Percentiles rank a stretch among this genome's conserved stretches.
phyloP scores from a whole-genome alignment of 192 early-diverging fungal species.

The Entomortierella lignicola region DNA sequence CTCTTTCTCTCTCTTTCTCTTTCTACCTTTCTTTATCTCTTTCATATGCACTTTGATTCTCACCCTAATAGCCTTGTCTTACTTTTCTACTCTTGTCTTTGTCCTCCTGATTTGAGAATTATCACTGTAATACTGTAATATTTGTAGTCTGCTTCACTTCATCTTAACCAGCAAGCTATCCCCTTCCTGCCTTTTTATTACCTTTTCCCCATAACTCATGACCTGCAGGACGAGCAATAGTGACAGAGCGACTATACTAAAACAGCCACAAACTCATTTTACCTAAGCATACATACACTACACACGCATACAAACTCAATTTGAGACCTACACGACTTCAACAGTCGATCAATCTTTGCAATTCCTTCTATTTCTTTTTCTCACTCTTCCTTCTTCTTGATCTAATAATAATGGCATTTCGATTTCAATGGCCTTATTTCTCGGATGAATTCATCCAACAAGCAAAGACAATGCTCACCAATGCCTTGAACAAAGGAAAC shows the following conservation, averaged over 20 bases:
- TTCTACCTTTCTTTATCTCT: neutral
- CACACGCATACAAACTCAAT: too few species aligned
- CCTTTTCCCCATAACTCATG: neutral
- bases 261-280: neutral
- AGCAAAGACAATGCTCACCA: conserved; percentile 86
- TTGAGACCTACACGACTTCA: conserved; percentile 10
- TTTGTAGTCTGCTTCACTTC: too few species aligned
- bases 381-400: neutral
- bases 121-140: too few species aligned
- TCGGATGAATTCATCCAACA: conserved; percentile 86
- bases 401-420: conserved; percentile 82
- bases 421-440: conserved; percentile 97
- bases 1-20: conserved; percentile 3
- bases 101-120: too few species aligned
- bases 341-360: conserved; percentile 5
- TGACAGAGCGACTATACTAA: neutral
- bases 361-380: neutral
- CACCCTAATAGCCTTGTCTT: too few species aligned
- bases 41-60: too few species aligned
- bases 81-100: too few species aligned
- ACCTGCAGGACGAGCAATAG: neutral
- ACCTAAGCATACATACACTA: neutral
- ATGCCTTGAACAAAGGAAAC: conserved; percentile 93
- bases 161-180: too few species aligned
- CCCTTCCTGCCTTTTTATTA: too few species aligned